Base-by-base conservation (phyloP, 371 early-diverging fungal species). In the Mucor circinelloides region DNA sequence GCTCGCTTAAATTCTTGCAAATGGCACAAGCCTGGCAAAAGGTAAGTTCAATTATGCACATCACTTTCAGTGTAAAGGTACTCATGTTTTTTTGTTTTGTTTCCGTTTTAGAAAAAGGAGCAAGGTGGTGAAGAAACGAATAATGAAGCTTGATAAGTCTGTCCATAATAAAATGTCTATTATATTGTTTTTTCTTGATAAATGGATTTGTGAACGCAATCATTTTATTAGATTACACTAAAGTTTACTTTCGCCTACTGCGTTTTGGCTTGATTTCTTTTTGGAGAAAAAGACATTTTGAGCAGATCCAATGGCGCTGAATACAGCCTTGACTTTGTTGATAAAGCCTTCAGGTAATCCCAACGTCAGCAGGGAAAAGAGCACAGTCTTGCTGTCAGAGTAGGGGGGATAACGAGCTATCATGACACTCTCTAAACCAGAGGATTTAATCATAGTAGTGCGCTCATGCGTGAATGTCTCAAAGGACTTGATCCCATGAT, bases 21-120 rank as follows among this genome's bases (percentile, higher is more conserved):
- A 89, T 93, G 85, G 97, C 97, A 6, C 95, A 95, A 61, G 85
- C 90, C 70, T 98, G 99, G 99, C 92, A 94, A 63, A 63, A 63
- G 63, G 63, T 63, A 19, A 63, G 25, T 19, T 52, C 7, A 52
- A 25, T 32, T 25, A 21, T 9, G 13, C 13, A 15, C 2, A 25
- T 27, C n/a, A n/a, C n/a, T n/a, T n/a, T n/a, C n/a, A n/a, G n/a
- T n/a, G n/a, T n/a, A n/a, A n/a, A n/a, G n/a, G n/a, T n/a, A n/a
- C n/a, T n/a, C n/a, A n/a, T n/a, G n/a, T n/a, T n/a, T n/a, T n/a
- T n/a, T n/a, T n/a, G n/a, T n/a, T n/a, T n/a, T n/a, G n/a, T n/a
- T n/a, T n/a, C n/a, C n/a, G 19, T 19, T 4, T 13, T 63, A 63
- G 63, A 32, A 63, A 63, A 54, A 63, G 36, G 55, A 63, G 17